Percentiles rank a stretch among this genome's conserved stretches.
phyloP scores from a whole-genome alignment of 2,329 filamentous ascomycete species.

The Corynespora cassiicola region DNA sequence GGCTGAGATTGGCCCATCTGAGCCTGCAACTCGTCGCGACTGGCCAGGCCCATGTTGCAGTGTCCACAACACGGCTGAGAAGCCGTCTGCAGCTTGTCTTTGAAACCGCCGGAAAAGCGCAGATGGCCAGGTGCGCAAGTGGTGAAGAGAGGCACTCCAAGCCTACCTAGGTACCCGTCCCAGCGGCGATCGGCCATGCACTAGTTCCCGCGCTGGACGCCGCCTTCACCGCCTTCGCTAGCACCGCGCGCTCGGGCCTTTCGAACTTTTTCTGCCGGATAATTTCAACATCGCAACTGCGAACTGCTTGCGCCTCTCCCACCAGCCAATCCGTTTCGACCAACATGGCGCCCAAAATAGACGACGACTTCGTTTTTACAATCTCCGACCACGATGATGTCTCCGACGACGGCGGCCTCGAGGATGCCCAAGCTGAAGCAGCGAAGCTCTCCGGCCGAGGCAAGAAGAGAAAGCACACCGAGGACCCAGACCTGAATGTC shows the following conservation, averaged over 20 bases:
- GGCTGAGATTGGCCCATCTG: no score
- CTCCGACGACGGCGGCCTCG: constrained; percentile 43
- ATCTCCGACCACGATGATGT: constrained; percentile 48
- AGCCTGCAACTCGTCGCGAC: no score
- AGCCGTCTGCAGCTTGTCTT: no score
- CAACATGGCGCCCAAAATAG: constrained; percentile 38
- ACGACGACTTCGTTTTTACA: constrained; percentile 49
- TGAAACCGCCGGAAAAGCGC: no score
- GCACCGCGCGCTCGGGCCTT: constrained; percentile 15
- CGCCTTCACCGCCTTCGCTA: constrained; percentile 6
- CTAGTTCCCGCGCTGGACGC: no score
- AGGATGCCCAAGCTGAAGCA: constrained; percentile 27
- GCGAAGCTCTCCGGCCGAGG: constrained; percentile 40
- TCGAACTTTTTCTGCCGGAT: constrained; percentile 27
- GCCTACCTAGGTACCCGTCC: no score
- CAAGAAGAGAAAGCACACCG: constrained; percentile 45
- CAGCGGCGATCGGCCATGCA: no score
- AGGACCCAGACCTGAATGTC: constrained; percentile 34
- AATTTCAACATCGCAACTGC: constrained; percentile 11
- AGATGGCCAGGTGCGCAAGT: no score
- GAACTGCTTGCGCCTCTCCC: constrained; percentile 2
- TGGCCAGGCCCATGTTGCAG: no score
- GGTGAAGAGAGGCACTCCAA: no score
- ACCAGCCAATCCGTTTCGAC: background rate
- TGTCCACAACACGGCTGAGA: no score